These are phyloP conservation scores for Ganoderma sp. DNA, from an alignment of 1,284 basidiomycete species.

Conservation along the genomic window DNA sequence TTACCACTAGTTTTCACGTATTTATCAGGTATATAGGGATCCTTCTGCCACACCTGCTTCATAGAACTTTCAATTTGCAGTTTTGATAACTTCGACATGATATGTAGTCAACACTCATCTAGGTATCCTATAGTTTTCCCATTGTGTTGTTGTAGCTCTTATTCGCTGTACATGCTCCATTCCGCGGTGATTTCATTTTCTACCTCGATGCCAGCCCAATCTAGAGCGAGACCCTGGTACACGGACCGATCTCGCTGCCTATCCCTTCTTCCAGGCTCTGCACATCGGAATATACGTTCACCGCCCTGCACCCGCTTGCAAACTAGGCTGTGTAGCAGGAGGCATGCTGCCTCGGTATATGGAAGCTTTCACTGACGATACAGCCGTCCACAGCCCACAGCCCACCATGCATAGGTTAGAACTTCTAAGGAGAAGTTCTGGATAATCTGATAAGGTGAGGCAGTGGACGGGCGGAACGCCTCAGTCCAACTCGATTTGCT, in stretches of 20 bases:
- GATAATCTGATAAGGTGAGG: background rate
- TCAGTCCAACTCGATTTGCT: background rate
- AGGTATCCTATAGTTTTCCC: background rate
- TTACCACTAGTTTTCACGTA: background rate
- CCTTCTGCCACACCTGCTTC: slow-evolving; percentile 51
- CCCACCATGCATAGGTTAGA: background rate
- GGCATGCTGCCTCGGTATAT: background rate
- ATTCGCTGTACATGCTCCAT: background rate
- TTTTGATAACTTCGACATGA: background rate
- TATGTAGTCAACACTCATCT: slow-evolving; percentile 10
- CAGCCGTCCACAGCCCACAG: background rate
- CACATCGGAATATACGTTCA: background rate
- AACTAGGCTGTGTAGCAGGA: background rate
- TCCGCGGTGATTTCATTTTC: background rate
- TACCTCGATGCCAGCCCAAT: no score
- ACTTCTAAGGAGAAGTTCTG: background rate
- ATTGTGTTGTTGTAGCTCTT: background rate
- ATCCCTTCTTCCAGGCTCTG: background rate
- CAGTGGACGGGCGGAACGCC: background rate
- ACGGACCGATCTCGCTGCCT: background rate
- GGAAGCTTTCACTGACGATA: background rate
- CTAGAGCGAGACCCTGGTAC: background rate
- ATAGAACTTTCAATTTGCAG: slow-evolving; percentile 14
- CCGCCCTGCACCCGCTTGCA: background rate
- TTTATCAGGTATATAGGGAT: slow-evolving; percentile 70